Evolutionary conservation across 208 protist species (phyloP).

Genomic region (Leishmania amazonensis): DNA sequence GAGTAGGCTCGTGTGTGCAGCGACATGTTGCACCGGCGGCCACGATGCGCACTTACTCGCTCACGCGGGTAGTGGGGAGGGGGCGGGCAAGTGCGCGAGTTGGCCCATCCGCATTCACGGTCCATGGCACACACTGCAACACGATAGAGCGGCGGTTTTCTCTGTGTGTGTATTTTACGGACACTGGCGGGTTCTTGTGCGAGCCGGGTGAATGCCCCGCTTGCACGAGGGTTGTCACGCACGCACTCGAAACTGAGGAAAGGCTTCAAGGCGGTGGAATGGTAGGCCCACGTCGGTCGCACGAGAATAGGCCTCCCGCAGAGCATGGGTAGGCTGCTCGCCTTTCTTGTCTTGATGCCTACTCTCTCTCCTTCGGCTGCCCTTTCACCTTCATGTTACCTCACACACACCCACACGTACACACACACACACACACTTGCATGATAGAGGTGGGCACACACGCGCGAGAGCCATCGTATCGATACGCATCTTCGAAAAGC

Average conservation of each 20-base stretch:
- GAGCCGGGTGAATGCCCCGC: too few species aligned
- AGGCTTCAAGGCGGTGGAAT: background rate
- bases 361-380: background rate
- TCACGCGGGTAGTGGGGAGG: too few species aligned
- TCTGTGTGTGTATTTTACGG: background rate
- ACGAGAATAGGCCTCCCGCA: too few species aligned
- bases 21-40: too few species aligned
- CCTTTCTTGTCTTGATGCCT: background rate
- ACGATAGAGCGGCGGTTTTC: too few species aligned
- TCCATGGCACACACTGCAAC: background rate
- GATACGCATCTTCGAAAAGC: background rate
- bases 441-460: background rate
- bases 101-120: background rate
- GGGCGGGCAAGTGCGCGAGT: background rate
- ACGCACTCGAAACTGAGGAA: too few species aligned
- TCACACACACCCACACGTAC: too few species aligned
- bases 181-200: background rate
- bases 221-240: background rate
- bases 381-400: background rate
- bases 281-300: background rate
- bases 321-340: background rate
- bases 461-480: background rate
- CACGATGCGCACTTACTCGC: too few species aligned
- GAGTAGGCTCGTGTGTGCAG: too few species aligned
- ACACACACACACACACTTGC: too few species aligned